Evolutionary conservation across 2,329 filamentous ascomycete species (phyloP).

Genomic region (Microcyclospora tardicrescens): DNA sequence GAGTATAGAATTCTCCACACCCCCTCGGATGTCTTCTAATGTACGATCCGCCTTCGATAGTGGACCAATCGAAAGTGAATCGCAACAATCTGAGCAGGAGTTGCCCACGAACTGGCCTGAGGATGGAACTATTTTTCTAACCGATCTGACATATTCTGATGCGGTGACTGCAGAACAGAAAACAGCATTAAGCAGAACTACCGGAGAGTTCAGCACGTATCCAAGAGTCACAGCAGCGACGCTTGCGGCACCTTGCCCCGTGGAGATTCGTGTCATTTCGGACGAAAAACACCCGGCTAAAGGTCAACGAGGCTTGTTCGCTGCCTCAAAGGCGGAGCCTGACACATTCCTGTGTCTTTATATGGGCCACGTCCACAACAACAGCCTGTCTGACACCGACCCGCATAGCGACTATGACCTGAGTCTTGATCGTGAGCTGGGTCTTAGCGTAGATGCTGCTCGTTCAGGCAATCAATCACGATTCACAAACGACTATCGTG

Average conservation of each 20-base stretch:
- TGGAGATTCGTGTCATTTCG: constrained; percentile 31
- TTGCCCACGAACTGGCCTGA: constrained; percentile 20
- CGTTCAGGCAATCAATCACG: constrained; percentile 38
- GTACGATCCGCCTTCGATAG: no score
- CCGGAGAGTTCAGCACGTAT: constrained; percentile 12
- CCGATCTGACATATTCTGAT: constrained; percentile 19
- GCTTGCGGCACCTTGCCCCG: constrained; percentile 21
- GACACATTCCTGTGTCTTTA: constrained; percentile 38
- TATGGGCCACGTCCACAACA: constrained; percentile 35
- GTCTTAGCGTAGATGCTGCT: constrained; percentile 36
- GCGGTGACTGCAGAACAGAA: constrained; percentile 13
- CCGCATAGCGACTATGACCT: constrained; percentile 38
- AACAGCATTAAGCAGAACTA: constrained; percentile 14
- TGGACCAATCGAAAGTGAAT: no score
- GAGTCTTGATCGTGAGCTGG: constrained; percentile 36
- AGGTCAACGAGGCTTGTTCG: constrained; percentile 37
- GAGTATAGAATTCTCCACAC: no score
- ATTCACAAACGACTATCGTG: constrained; percentile 43
- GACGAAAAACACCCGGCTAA: constrained; percentile 33
- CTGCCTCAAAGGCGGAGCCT: constrained; percentile 31
- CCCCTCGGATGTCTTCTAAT: no score
- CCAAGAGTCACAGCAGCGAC: constrained; percentile 10
- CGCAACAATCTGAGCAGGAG: no score
- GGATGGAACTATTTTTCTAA: constrained; percentile 18
- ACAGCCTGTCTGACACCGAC: constrained; percentile 31